Evolutionary conservation across 345 rosid genomes (phyloP).

Genomic region (Dovyalis caffra): DNA sequence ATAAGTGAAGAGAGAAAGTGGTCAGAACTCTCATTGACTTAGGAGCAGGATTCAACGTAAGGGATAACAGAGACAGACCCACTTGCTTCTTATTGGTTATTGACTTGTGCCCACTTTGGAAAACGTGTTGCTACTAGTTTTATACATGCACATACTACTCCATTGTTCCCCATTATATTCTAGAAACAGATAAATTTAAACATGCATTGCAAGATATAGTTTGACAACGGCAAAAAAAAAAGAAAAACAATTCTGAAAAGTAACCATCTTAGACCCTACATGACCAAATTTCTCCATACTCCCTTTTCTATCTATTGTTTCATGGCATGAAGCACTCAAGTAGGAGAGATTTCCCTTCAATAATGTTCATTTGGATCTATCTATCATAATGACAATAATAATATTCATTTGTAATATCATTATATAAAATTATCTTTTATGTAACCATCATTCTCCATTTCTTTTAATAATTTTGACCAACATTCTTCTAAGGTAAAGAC

Average conservation of each 20-base stretch:
- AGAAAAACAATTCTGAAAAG: background rate
- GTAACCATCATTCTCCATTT: too few species aligned
- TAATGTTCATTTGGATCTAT: too few species aligned
- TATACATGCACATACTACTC: background rate
- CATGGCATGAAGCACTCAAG: background rate
- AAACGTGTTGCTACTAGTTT: background rate
- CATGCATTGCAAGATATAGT: background rate
- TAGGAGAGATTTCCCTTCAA: background rate
- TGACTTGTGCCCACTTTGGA: slow-evolving; percentile 13
- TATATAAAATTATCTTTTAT: too few species aligned
- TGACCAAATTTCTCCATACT: background rate
- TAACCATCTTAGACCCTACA: background rate
- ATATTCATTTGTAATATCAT: too few species aligned
- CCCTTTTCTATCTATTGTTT: background rate
- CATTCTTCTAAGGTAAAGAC: background rate
- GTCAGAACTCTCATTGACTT: slow-evolving; percentile 15
- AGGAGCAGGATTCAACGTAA: background rate
- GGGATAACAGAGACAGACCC: background rate
- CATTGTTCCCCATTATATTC: background rate
- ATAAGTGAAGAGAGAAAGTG: background rate
- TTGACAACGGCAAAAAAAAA: background rate
- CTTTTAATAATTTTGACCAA: background rate
- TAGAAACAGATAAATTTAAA: background rate
- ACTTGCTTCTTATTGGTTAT: slow-evolving; percentile 3
- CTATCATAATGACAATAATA: too few species aligned